These are phyloP conservation scores for Cordyceps cateniannulata DNA, from an alignment of 2,329 filamentous ascomycete genomes.

Conservation along the genomic window DNA sequence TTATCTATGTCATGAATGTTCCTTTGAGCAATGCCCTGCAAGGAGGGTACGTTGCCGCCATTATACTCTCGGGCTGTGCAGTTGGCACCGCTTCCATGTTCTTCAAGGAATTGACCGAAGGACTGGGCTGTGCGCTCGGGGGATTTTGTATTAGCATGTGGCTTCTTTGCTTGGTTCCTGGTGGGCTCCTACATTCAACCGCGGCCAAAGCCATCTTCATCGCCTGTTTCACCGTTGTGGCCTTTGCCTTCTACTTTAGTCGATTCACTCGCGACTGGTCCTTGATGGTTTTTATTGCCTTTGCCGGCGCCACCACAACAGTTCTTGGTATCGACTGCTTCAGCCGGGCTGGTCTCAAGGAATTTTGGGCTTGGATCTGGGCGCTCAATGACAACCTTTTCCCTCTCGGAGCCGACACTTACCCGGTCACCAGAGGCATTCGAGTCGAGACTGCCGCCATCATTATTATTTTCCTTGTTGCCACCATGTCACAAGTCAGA, in stretches of 20 bases:
- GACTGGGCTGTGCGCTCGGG: conserved; percentile 77
- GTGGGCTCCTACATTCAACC: conserved; percentile 61
- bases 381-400: conserved; percentile 72
- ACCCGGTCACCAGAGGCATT: conserved; percentile 81
- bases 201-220: conserved; percentile 70
- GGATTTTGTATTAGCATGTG: conserved; percentile 88
- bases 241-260: conserved; percentile 71
- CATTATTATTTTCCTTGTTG: conserved; percentile 66
- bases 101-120: conserved; percentile 76
- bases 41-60: conserved; percentile 79
- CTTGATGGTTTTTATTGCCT: conserved; percentile 69
- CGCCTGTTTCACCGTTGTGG: conserved; percentile 58
- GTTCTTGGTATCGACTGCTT: conserved; percentile 89
- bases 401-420: conserved; percentile 67
- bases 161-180: conserved; percentile 71
- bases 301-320: conserved; percentile 71
- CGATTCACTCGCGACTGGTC: conserved; percentile 72
- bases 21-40: conserved; percentile 71
- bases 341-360: conserved; percentile 81
- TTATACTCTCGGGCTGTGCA: conserved; percentile 63
- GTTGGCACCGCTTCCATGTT: conserved; percentile 69
- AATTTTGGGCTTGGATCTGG: conserved; percentile 96
- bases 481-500: conserved; percentile 77
- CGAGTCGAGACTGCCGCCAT: conserved; percentile 76
- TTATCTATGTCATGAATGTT: conserved; percentile 80